Percentiles rank a stretch among this genome's conserved stretches.
These are phyloP conservation scores for Rhododendron vialii DNA, from an alignment of 148 eudicot genomes.

Conservation along the genomic window DNA sequence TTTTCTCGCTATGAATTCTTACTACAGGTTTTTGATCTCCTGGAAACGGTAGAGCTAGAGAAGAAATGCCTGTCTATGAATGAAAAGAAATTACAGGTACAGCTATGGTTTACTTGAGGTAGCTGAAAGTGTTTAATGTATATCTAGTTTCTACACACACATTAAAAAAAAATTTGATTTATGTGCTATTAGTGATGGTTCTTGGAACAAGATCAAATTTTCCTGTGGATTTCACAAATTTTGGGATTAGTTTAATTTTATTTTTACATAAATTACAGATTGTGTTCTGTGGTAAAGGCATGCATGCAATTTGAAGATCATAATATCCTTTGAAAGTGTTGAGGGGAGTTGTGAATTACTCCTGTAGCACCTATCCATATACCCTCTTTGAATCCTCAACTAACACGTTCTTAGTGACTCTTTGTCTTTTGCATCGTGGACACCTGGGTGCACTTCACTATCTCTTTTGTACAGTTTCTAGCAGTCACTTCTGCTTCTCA, in stretches of 20 bases:
- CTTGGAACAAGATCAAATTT: too few species aligned
- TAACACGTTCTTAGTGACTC: not conserved
- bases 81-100: not conserved
- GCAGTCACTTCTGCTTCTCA: not conserved
- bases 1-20: slow-evolving; percentile 10
- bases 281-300: too few species aligned
- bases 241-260: not conserved
- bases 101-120: too few species aligned
- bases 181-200: too few species aligned
- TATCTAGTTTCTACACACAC: too few species aligned
- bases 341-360: not conserved
- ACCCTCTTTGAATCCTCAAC: not conserved
- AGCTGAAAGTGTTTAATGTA: too few species aligned
- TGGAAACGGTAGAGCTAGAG: not conserved
- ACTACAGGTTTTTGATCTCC: too few species aligned
- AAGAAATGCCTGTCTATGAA: not conserved
- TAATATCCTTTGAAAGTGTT: not conserved
- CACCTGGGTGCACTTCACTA: not conserved
- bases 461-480: not conserved
- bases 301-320: not conserved
- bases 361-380: not conserved
- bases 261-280: too few species aligned
- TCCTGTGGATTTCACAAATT: too few species aligned
- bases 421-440: too few species aligned
- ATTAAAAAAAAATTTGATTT: too few species aligned